These are phyloP conservation scores for Takakia lepidozioides DNA, from an alignment of 225 moss, liverwort and hornwort genomes.

Conservation along the genomic window DNA sequence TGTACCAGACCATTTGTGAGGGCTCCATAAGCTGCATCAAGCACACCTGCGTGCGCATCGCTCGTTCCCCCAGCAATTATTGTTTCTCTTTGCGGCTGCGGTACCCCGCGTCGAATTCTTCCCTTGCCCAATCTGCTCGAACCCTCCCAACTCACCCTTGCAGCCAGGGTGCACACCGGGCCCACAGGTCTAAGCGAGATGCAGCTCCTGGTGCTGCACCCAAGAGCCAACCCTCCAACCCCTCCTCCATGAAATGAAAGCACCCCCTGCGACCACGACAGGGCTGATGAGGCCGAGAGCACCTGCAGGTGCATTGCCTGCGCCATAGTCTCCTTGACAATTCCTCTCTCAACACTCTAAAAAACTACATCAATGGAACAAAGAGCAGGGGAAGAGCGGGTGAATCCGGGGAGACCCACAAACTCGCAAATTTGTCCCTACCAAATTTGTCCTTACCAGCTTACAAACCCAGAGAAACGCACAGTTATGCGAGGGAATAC, in stretches of 20 bases:
- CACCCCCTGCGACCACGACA: neutral
- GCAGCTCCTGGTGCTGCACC: neutral
- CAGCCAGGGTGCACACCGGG: neutral
- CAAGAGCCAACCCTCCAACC: neutral
- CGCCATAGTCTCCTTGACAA: too few relatives aligned
- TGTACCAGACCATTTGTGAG: slow-evolving; percentile 17
- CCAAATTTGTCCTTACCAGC: too few relatives aligned
- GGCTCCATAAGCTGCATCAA: slow-evolving; percentile 13
- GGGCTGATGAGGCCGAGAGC: neutral
- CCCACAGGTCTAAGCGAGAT: slow-evolving; percentile 14
- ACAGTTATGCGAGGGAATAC: too few relatives aligned
- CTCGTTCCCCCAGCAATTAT: slow-evolving; percentile 5
- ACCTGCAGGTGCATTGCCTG: neutral
- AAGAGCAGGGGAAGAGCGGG: too few relatives aligned
- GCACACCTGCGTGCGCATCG: slow-evolving; percentile 14
- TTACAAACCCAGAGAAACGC: too few relatives aligned
- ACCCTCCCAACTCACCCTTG: slow-evolving; percentile 2
- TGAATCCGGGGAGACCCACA: too few relatives aligned
- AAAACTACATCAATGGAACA: too few relatives aligned
- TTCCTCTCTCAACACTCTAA: too few relatives aligned
- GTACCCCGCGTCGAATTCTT: slow-evolving; percentile 6
- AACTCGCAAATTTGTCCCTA: too few relatives aligned
- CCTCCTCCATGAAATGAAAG: neutral
- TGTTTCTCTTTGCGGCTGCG: slow-evolving; percentile 13
- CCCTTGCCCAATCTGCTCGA: neutral